Percentiles rank a stretch among this genome's conserved stretches.
Conservation (phyloP, 176 grass and related monocot species). For the Zoysia japonica region DNA sequence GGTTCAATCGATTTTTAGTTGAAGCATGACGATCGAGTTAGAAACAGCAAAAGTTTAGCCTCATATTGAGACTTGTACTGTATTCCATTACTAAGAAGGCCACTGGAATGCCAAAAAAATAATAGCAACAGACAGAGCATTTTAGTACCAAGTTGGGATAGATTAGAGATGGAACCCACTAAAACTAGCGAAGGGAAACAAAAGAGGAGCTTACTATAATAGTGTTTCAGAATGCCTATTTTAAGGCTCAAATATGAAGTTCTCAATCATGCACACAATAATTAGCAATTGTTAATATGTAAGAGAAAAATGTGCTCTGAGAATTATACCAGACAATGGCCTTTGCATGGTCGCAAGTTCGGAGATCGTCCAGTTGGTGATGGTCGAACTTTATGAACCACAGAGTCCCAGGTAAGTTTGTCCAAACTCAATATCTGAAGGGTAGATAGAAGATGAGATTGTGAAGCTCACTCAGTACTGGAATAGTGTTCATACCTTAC, state of each 20-base stretch:
- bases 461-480: conserved; percentile 28
- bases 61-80: neutral
- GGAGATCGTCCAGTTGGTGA: conserved; percentile 48
- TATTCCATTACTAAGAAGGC: neutral
- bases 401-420: conserved; percentile 76
- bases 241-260: neutral
- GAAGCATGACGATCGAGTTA: neutral
- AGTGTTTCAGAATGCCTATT: neutral
- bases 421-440: conserved; percentile 90
- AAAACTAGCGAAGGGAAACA: neutral
- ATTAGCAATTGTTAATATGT: conserved; percentile 9
- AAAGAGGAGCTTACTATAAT: neutral
- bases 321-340: conserved; percentile 87
- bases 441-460: conserved; percentile 33
- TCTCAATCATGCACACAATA: neutral
- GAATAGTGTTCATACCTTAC: conserved; percentile 46
- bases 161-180: neutral
- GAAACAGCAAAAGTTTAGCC: neutral
- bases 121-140: too few relatives aligned
- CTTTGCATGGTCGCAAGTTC: conserved; percentile 85
- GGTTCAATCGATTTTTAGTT: neutral
- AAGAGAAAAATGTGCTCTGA: conserved; percentile 38
- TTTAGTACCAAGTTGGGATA: neutral
- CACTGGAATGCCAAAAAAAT: neutral
- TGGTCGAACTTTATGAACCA: conserved; percentile 63